A percentile compares a stretch with the other conserved stretches of the same genome.
Evolutionary conservation across 2,329 filamentous ascomycete species (phyloP).

Genomic region (Penicillium sclerotiorum): DNA sequence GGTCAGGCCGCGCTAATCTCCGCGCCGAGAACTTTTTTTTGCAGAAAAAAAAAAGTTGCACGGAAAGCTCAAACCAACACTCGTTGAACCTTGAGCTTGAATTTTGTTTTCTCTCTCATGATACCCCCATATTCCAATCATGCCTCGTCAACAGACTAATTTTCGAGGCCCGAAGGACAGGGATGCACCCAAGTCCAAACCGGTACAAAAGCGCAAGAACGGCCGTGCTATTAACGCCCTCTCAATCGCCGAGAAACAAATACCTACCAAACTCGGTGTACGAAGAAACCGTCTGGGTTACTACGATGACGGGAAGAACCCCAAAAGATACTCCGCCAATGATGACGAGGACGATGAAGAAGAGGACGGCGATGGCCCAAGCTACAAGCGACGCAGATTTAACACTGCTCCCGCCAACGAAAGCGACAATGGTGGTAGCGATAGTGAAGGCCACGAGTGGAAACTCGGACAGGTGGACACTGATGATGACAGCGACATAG

Average conservation of each 20-base stretch:
- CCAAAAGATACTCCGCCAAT: conserved; percentile 39
- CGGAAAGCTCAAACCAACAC: conserved; percentile 4
- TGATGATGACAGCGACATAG: conserved; percentile 69
- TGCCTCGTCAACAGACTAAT: conserved; percentile 47
- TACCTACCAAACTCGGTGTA: conserved; percentile 56
- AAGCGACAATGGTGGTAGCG: conserved; percentile 72
- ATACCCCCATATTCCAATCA: conserved; percentile 22
- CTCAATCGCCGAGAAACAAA: conserved; percentile 63
- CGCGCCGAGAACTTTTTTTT: conserved; percentile 40
- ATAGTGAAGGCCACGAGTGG: conserved; percentile 86
- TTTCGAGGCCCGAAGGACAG: conserved; percentile 43
- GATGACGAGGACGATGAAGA: conserved; percentile 43
- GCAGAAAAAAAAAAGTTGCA: conserved; percentile 31
- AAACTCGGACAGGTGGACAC: conserved; percentile 70
- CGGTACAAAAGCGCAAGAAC: conserved; percentile 52
- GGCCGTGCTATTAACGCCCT: conserved; percentile 62
- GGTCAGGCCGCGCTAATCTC: conserved; percentile 31
- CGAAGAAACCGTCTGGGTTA: conserved; percentile 62
- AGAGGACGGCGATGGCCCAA: conserved; percentile 42
- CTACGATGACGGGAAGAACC: conserved; percentile 52
- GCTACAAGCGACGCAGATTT: conserved; percentile 49
- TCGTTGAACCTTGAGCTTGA: neutral
- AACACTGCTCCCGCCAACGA: conserved; percentile 44
- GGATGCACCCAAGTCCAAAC: conserved; percentile 35
- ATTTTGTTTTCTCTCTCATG: neutral